Evolutionary conservation across 169 alveolate genomes (phyloP), one percentile per base, ranked within the genome.

Genomic region (Plasmodium reichenowi): DNA sequence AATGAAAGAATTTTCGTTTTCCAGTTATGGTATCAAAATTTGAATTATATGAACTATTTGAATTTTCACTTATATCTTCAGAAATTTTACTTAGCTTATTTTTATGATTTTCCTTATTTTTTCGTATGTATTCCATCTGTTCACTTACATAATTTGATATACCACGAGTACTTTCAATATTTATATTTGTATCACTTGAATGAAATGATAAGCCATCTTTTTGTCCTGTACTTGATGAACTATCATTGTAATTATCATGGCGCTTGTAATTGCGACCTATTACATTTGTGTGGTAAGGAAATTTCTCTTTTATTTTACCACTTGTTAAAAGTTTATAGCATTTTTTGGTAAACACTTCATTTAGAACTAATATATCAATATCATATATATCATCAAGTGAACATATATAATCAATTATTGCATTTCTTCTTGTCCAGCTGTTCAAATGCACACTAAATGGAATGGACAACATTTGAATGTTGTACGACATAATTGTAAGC

Each of bases 401-500:
- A 20, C 45, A 29, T 9, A 93, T 29, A 47, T 78, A 93, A 1
- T 76, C 56, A 15, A 74, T 72, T 26, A 94, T 7, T 0, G 88
- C 72, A 43, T 73, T 48, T 52, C 63, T 48, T 52, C 92, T 56
- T 3, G 17, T n/a, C 8, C 76, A 20, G 20, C 47, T 8, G 60
- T 87, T 87, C 22, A 87, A 12, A 10, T 59, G 26, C 3, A 78
- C 88, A 56, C 74, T 63, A 50, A 89, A 38, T 8, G 88, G 71
- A 12, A 63, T 22, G 1, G 93, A 74, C 15, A 93, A 20, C 56
- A 92, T 92, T 88, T 93, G 95, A 4, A 94, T 88, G 58, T 94
- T 94, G 86, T 94, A 94, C 24, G 91, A 73, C 95, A 94, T 89
- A 58, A 87, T 87, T 3, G 88, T 87, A 12, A 87, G 13, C 17